Base-by-base conservation (phyloP, 2,329 filamentous ascomycete species). In the Ophiostoma sp. region DNA sequence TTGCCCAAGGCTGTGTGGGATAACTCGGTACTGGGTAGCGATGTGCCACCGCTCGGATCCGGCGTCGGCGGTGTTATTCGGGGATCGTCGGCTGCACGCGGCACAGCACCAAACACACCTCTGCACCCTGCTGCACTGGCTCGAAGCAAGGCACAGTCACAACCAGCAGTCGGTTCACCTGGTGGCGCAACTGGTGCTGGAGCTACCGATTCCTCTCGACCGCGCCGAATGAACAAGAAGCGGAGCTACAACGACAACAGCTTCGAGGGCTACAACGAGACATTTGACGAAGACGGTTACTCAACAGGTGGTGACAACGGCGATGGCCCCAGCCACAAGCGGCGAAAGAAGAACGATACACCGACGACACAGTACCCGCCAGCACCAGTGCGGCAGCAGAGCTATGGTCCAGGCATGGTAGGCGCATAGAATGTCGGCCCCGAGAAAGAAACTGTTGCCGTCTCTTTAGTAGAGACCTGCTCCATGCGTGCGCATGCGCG, bases 261-360 rank as follows among this genome's bases (percentile, higher is more conserved):
- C 74, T 93, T 85, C 74, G 87, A 90, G 74, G 90, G 90, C 58
- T 93, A 93, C 74, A 85, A 86, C 62, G 89, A 92, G 72, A 87
- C 88, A 45, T 92, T 83, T 62, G 87, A 84, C 40, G 60, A 41
- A 12, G 81, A 79, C 16, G 86, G 85, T n/a, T 89, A 92, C 74
- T 91, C 88, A 36, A 91, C 89, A 36, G 89, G 87, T 69, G 89
- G 90, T 69, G 89, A 90, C 69, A 89, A 90, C 72, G 87, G 87
- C 73, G 89, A 90, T 73, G 77, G 77, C 70, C 76, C 77, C 60
- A 82, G 81, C 72, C 80, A 83, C 73, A 89, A 89, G 79, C 83
- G 86, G 73, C 83, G 86, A 76, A 89, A 89, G 79, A 87, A 88
- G 84, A 83, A 81, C 73, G 76, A 80, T 70, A 79, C 79, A 66